A percentile compares a stretch with the other conserved stretches of the same genome.
Evolutionary conservation across 495 filamentous ascomycete genomes (phyloP).

Genomic region (Tuber brumale): DNA sequence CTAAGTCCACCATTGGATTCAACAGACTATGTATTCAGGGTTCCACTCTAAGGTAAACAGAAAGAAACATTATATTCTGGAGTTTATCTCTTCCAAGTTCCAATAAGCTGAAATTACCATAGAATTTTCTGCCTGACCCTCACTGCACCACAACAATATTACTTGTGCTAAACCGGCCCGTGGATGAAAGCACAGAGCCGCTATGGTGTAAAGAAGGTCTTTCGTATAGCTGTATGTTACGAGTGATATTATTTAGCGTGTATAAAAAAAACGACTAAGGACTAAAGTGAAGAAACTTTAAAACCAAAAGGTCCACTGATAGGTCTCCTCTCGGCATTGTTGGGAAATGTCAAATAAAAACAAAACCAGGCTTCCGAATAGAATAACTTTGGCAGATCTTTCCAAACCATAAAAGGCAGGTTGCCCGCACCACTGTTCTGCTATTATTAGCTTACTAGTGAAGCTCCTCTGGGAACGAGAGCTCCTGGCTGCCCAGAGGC

Average conservation of each 20-base stretch:
- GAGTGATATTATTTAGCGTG: neutral
- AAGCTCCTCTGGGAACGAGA: neutral
- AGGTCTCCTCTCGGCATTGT: neutral
- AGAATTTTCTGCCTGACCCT: neutral
- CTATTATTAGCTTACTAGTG: neutral
- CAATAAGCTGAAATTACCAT: neutral
- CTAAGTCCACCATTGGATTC: neutral
- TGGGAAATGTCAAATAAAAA: no score
- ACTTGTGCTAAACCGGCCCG: neutral
- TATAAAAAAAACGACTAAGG: neutral
- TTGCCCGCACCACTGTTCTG: neutral
- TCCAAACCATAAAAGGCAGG: neutral
- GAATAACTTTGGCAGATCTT: neutral
- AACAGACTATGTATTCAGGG: neutral
- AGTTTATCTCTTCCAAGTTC: neutral
- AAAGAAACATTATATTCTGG: neutral
- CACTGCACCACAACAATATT: neutral
- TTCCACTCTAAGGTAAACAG: neutral
- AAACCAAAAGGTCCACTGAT: neutral
- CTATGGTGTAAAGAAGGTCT: neutral
- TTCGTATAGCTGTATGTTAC: neutral
- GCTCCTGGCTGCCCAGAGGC: neutral
- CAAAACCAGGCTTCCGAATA: neutral
- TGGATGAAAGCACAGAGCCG: neutral
- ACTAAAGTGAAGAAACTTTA: neutral